Base-by-base conservation (phyloP, 345 rosid species). In the Eucalyptus pumila region DNA sequence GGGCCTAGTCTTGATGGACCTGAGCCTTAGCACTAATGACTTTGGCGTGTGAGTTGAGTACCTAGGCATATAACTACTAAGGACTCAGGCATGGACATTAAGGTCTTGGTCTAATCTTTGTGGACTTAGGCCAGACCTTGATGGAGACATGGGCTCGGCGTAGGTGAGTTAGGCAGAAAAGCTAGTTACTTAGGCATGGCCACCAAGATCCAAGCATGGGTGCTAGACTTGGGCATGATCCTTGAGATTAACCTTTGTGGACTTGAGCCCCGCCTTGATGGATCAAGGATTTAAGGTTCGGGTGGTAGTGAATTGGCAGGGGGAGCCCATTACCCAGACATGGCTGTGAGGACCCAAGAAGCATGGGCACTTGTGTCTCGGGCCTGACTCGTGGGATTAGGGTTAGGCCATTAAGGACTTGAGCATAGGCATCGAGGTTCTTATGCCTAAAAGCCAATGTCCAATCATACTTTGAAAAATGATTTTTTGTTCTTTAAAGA, bases 131-230 rank as follows among this genome's bases (percentile, higher is more conserved):
- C 65, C 2, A 5, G 0, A 58, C 65, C 65, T 58, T 58, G n/a
- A 58, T 11, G n/a, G 58, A 52, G 65, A 26, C 65, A 0, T 58
- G 3, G 15, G 67, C 67, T 14, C 0, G 3, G 32, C 0, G 2
- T 11, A 60, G 67, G 32, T 26, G 67, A 60, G 15, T 60, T 12
- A 8, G 32, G 67, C 8, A 60, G 0, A 27, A 30, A 6, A 60
- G 67, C 8, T 12, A 13, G 15, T 11, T 11, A 27, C 32, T 6
- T 27, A 60, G 32, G 30, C 62, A 56, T 56, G 62, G 32, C 15
- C 67, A 60, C 32, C 15, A 27, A 30, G 32, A 60, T 60, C 15
- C 16, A 13, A 30, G 67, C 67, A 27, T 11, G n/a, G 67, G 67
- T 11, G 7, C 15, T 60, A 3, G n/a, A 60, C 32, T 26, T 60